These are phyloP conservation scores for Leersia perrieri DNA, from an alignment of 176 grass and related monocot species.

Conservation along the genomic window DNA sequence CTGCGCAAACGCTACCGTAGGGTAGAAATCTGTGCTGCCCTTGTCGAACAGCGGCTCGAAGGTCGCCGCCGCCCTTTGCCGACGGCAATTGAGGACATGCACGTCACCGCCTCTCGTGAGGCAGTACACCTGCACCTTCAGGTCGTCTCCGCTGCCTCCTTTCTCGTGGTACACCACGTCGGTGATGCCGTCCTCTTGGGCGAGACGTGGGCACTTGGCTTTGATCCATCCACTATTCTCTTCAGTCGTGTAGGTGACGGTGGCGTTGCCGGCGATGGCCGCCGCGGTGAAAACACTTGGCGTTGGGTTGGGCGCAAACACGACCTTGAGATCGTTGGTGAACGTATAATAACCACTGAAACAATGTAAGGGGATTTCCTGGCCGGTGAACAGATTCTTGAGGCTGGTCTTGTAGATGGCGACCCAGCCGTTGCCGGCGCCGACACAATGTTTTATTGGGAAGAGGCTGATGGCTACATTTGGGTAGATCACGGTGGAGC, in stretches of 20 bases:
- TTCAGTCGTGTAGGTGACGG: not conserved
- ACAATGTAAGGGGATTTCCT: not conserved
- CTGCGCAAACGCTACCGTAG: not conserved
- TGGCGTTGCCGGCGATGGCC: not conserved
- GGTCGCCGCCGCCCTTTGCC: no score
- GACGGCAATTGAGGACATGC: not conserved
- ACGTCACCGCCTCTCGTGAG: not conserved
- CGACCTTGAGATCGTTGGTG: not conserved
- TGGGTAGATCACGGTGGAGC: not conserved
- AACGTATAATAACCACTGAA: no score
- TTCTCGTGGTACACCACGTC: not conserved
- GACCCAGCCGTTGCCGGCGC: not conserved
- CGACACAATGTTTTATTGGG: not conserved
- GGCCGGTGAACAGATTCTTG: not conserved
- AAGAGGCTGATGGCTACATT: not conserved
- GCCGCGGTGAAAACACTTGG: not conserved
- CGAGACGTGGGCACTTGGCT: not conserved
- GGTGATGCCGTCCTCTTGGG: not conserved
- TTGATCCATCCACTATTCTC: not conserved
- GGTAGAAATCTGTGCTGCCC: not conserved
- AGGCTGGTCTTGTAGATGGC: not conserved
- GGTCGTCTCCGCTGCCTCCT: no score
- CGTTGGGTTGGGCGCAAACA: slow-evolving; percentile 20
- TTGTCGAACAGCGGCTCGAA: not conserved
- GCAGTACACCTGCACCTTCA: no score